A percentile compares a stretch with the other conserved stretches of the same genome.
phyloP scores from a whole-genome alignment of 1,284 basidiomycete species.

The Paramarasmius palmivorus region DNA sequence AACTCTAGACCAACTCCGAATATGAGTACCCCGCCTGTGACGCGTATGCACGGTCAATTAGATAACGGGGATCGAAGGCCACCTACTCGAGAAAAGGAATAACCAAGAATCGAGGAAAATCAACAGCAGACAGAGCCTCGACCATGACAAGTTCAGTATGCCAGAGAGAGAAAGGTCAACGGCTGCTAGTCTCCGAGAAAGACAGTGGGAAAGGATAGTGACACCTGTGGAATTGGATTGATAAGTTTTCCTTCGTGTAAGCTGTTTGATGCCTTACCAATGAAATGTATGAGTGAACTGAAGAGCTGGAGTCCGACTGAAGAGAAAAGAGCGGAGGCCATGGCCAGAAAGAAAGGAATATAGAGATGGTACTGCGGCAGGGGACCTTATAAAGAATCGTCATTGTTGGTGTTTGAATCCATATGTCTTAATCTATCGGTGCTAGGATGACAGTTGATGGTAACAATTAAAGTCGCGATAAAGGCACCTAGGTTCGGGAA shows the following conservation, averaged over 20 bases:
- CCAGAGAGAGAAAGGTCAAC: slow-evolving; percentile 22
- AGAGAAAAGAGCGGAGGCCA: slow-evolving; percentile 27
- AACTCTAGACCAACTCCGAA: slow-evolving; percentile 36
- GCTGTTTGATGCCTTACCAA: slow-evolving; percentile 23
- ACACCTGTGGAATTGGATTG: slow-evolving; percentile 23
- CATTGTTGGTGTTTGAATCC: no score
- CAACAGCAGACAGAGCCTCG: slow-evolving; percentile 29
- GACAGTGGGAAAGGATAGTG: slow-evolving; percentile 33
- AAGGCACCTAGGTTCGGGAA: no score
- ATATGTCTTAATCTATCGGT: no score
- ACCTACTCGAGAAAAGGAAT: slow-evolving; percentile 35
- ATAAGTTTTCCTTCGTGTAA: neutral
- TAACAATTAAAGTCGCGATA: no score
- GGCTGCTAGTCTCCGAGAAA: slow-evolving; percentile 27
- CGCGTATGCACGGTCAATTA: neutral
- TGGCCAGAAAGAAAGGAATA: neutral
- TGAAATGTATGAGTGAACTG: slow-evolving; percentile 29
- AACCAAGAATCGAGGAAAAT: slow-evolving; percentile 36
- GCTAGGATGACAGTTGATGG: no score
- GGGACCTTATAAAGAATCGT: neutral
- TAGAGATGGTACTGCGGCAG: neutral
- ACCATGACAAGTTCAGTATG: slow-evolving; percentile 28
- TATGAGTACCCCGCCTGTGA: slow-evolving; percentile 32
- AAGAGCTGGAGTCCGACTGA: slow-evolving; percentile 27
- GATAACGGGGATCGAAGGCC: neutral